A percentile compares a stretch with the other conserved stretches of the same genome.
Conservation (phyloP, 2,329 filamentous ascomycete genomes). For the Diatrype stigma region DNA sequence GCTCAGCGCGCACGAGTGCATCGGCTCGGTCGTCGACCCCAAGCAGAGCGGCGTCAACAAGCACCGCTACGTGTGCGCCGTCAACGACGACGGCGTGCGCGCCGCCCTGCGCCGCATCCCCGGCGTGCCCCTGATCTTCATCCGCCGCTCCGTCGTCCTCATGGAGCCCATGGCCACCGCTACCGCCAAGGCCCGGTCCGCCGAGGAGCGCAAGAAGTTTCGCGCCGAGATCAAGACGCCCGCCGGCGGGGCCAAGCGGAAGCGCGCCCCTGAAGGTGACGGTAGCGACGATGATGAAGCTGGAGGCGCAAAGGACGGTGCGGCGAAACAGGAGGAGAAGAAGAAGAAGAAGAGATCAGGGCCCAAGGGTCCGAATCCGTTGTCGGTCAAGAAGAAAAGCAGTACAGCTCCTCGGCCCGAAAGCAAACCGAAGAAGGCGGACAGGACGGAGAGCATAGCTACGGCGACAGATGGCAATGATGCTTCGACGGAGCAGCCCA, state of each 20-base stretch:
- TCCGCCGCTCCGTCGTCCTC: constrained; percentile 74
- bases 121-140: constrained; percentile 74
- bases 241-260: constrained; percentile 47
- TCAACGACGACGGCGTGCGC: constrained; percentile 63
- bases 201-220: constrained; percentile 72
- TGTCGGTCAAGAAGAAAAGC: constrained; percentile 69
- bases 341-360: constrained; percentile 58
- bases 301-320: constrained; percentile 16
- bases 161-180: constrained; percentile 71
- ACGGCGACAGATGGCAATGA: constrained; percentile 1
- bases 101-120: constrained; percentile 60
- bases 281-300: constrained; percentile 29
- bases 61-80: constrained; percentile 74
- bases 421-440: constrained; percentile 20
- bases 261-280: constrained; percentile 39
- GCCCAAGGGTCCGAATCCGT: constrained; percentile 65
- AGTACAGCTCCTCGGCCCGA: constrained; percentile 17
- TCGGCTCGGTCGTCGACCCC: constrained; percentile 72
- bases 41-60: constrained; percentile 70
- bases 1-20: constrained; percentile 64
- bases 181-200: constrained; percentile 58
- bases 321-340: constrained; percentile 31
- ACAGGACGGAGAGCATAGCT: constrained; percentile 5
- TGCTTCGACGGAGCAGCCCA: constrained; percentile 2
- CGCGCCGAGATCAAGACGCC: constrained; percentile 60